Conservation (phyloP, 1,284 basidiomycete species). For the Microbotryomycetes sp. region DNA sequence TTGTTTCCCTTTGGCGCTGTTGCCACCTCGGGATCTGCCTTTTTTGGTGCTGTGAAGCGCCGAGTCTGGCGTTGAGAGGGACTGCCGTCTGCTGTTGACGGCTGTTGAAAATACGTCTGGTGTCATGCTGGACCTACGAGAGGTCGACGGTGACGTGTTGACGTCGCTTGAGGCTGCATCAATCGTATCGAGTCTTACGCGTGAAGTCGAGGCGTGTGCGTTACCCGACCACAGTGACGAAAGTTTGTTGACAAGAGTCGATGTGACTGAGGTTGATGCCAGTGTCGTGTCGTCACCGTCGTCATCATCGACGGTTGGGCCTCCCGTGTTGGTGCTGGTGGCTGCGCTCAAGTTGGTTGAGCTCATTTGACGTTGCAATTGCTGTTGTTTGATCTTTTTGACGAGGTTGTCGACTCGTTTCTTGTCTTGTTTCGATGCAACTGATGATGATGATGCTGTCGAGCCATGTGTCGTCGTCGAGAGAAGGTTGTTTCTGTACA, state of each 20-base stretch:
- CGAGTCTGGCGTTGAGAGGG: background rate
- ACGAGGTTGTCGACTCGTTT: constrained; percentile 4
- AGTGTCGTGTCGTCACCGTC: background rate
- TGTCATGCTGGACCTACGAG: background rate
- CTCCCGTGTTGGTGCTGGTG: background rate
- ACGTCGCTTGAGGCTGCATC: background rate
- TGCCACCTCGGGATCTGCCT: background rate
- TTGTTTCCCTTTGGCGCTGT: background rate
- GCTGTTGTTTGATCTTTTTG: constrained; percentile 6
- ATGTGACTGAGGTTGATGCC: background rate
- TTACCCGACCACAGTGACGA: background rate
- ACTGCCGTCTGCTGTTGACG: background rate
- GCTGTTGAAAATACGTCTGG: background rate
- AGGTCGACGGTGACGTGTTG: background rate
- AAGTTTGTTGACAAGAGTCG: constrained; percentile 6
- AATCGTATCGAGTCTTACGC: background rate
- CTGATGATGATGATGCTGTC: background rate
- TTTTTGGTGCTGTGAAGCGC: too few relatives aligned
- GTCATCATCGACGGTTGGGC: background rate
- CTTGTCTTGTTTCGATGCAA: background rate
- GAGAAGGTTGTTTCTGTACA: constrained; percentile 1
- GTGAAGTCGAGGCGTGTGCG: background rate
- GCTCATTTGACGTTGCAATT: background rate
- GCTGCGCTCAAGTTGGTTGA: background rate
- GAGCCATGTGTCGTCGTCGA: background rate